Evolutionary conservation across 495 filamentous ascomycete genomes (phyloP).

Genomic region (Aspergillus egyptiacus): DNA sequence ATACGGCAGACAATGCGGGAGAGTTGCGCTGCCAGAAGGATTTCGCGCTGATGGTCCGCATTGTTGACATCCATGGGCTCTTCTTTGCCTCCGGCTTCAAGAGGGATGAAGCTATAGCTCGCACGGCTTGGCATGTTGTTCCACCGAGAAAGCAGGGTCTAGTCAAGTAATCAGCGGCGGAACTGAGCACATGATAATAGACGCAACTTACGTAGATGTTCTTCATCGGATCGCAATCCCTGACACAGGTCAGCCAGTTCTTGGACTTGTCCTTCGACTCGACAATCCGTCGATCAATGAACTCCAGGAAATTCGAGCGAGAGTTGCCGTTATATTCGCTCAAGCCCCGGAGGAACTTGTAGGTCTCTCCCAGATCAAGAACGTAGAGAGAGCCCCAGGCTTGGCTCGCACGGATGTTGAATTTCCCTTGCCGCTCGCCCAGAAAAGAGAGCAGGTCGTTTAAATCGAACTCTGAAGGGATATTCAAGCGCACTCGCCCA

Average conservation of each 20-base stretch:
- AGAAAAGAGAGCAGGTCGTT: slow-evolving; percentile 39
- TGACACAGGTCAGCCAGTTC: slow-evolving; percentile 44
- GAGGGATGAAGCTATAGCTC: slow-evolving; percentile 38
- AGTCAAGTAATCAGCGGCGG: slow-evolving; percentile 14
- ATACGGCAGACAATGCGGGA: slow-evolving; percentile 46
- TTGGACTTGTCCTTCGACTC: slow-evolving; percentile 46
- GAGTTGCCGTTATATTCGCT: slow-evolving; percentile 45
- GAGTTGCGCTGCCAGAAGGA: slow-evolving; percentile 43
- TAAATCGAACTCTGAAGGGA: slow-evolving; percentile 40
- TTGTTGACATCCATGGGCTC: slow-evolving; percentile 39
- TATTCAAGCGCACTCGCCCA: slow-evolving; percentile 35
- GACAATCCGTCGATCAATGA: slow-evolving; percentile 43
- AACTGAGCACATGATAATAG: background rate
- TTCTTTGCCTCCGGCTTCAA: slow-evolving; percentile 30
- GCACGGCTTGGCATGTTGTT: slow-evolving; percentile 50
- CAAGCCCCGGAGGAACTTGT: slow-evolving; percentile 39
- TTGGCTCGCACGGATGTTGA: slow-evolving; percentile 46
- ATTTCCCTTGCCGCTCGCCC: slow-evolving; percentile 37
- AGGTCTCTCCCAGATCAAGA: slow-evolving; percentile 39
- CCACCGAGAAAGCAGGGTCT: slow-evolving; percentile 44
- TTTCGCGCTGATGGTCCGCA: slow-evolving; percentile 36
- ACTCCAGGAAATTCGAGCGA: slow-evolving; percentile 42
- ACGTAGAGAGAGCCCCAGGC: slow-evolving; percentile 42
- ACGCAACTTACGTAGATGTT: slow-evolving; percentile 35
- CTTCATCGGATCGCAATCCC: slow-evolving; percentile 41